phyloP scores from a whole-genome alignment of 169 alveolate genomes.

The Plasmodium reichenowi region DNA sequence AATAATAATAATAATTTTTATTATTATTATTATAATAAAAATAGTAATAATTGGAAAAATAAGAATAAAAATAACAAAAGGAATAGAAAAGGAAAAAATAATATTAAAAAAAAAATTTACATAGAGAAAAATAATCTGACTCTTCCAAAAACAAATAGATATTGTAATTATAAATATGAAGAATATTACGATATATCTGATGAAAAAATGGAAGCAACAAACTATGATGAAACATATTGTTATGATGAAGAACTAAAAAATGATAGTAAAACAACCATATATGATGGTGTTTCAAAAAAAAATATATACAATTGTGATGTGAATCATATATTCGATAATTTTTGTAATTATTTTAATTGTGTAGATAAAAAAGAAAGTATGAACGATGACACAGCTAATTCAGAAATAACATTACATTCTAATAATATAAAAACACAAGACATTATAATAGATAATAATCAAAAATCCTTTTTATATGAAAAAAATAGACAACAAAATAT shows the following conservation, averaged over 20 bases:
- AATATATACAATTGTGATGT: constrained; percentile 19
- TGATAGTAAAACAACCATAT: constrained; percentile 16
- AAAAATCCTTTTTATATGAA: too few relatives aligned
- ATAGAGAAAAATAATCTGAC: not conserved
- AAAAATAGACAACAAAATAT: too few relatives aligned
- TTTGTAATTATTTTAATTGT: constrained; percentile 32
- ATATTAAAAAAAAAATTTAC: not conserved
- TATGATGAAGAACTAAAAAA: constrained; percentile 1
- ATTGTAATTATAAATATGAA: constrained; percentile 1
- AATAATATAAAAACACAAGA: not conserved
- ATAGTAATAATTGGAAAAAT: too few relatives aligned
- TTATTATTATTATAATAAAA: too few relatives aligned
- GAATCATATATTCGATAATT: constrained; percentile 13
- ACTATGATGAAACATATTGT: not conserved
- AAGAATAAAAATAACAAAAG: not conserved
- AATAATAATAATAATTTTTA: too few relatives aligned
- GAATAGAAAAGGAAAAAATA: not conserved
- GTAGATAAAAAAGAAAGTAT: not conserved
- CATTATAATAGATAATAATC: too few relatives aligned
- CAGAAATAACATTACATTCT: constrained; percentile 24
- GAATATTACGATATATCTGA: not conserved
- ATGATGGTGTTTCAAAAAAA: constrained; percentile 1
- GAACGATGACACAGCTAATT: constrained; percentile 15
- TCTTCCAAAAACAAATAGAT: not conserved
- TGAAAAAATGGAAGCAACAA: not conserved